Evolutionary conservation across 345 rosid species (phyloP).

Genomic region (Citrus inodora): DNA sequence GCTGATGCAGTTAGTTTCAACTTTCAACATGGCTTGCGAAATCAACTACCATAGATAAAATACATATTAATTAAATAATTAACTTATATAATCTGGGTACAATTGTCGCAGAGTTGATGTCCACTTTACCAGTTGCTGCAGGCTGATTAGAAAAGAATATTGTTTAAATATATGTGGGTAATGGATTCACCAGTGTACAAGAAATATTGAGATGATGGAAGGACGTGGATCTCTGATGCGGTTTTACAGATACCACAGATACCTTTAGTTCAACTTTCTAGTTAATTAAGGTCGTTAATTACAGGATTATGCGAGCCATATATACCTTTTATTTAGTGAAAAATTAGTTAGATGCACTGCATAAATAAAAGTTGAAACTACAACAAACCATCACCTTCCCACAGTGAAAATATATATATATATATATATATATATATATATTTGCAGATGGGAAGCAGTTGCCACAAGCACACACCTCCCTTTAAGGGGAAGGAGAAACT

Average conservation of each 20-base stretch:
- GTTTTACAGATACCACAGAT: neutral
- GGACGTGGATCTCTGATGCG: neutral
- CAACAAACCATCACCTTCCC: conserved; percentile 49
- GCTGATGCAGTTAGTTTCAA: neutral
- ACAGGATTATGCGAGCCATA: neutral
- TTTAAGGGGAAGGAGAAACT: neutral
- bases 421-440: too few species aligned
- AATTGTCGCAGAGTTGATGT: neutral
- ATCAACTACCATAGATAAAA: neutral
- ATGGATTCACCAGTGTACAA: neutral
- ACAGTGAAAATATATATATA: neutral
- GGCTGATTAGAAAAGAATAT: neutral
- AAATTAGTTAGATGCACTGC: neutral
- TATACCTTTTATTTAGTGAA: too few species aligned
- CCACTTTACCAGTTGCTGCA: neutral
- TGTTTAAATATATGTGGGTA: neutral
- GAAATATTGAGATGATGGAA: neutral
- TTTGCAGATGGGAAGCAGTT: conserved; percentile 45
- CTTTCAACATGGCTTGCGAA: neutral
- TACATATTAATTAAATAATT: too few species aligned
- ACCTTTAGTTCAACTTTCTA: neutral
- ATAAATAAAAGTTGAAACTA: neutral
- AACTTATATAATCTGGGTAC: neutral
- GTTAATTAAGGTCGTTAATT: neutral
- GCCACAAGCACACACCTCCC: neutral